Evolutionary conservation across 441 rosid genomes (phyloP).

Genomic region (Cnidoscolus chayamansa): DNA sequence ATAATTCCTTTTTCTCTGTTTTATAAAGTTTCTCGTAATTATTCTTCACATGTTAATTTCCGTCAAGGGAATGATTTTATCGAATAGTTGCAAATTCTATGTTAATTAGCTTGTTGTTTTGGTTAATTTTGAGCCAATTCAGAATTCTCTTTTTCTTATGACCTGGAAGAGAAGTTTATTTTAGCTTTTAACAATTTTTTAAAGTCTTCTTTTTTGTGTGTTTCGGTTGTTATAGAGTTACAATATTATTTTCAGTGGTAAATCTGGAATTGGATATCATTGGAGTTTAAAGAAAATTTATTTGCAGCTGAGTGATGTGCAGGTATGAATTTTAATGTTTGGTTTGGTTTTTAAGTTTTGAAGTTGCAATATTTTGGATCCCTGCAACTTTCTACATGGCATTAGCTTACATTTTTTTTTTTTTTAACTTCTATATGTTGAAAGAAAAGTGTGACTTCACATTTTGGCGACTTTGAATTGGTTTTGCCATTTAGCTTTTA

Average conservation of each 20-base stretch:
- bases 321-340: constrained; percentile 49
- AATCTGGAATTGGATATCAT: constrained; percentile 65
- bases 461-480: no score
- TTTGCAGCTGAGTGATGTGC: constrained; percentile 90
- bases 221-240: constrained; percentile 40
- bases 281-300: constrained; percentile 82
- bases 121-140: not conserved
- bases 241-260: constrained; percentile 29
- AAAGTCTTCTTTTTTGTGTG: constrained; percentile 15
- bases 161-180: constrained; percentile 7
- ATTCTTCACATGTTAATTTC: not conserved
- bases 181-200: constrained; percentile 20
- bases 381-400: no score
- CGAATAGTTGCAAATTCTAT: not conserved
- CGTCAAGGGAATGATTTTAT: not conserved
- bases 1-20: not conserved
- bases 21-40: not conserved
- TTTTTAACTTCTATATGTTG: no score
- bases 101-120: not conserved
- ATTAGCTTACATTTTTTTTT: no score
- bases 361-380: constrained; percentile 11
- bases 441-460: no score
- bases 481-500: no score
- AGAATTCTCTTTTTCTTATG: not conserved
- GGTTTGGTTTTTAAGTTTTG: not conserved